Percentiles rank a stretch among this genome's conserved stretches.
These are phyloP conservation scores for Solanum sejunctum DNA, from an alignment of 257 asterid genomes.

Conservation along the genomic window DNA sequence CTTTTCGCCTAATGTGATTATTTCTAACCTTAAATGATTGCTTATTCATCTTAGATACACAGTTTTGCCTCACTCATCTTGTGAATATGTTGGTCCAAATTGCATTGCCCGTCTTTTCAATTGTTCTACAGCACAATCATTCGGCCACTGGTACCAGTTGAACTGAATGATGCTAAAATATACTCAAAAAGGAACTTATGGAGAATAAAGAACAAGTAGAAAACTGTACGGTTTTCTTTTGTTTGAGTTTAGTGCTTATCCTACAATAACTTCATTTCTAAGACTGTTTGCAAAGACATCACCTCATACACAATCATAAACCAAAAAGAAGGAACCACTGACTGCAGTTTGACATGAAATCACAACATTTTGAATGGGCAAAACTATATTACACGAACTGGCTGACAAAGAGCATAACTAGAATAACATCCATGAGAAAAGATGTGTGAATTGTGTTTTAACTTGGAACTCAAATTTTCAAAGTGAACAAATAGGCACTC, in stretches of 20 bases:
- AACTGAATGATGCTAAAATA: not conserved
- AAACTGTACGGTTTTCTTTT: not conserved
- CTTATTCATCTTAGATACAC: not conserved
- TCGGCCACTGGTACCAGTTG: not conserved
- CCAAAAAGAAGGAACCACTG: not conserved
- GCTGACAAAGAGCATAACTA: not conserved
- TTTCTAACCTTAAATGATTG: not conserved
- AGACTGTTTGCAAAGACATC: not conserved
- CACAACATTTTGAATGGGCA: not conserved
- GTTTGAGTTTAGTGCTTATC: not conserved
- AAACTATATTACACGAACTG: not conserved
- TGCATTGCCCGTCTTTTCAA: not conserved
- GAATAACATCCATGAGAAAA: not conserved
- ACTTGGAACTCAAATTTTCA: too few relatives aligned
- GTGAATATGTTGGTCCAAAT: not conserved
- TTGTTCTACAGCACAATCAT: not conserved
- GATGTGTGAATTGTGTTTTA: not conserved
- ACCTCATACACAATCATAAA: not conserved
- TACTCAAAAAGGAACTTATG: not conserved
- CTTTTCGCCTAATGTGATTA: not conserved
- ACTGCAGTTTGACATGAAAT: not conserved
- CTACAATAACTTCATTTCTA: not conserved
- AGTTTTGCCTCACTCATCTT: not conserved
- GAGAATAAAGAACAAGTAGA: too few relatives aligned
- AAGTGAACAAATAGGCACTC: too few relatives aligned